Conservation (phyloP, 2,329 filamentous ascomycete genomes). For the Xylariales sp. region DNA sequence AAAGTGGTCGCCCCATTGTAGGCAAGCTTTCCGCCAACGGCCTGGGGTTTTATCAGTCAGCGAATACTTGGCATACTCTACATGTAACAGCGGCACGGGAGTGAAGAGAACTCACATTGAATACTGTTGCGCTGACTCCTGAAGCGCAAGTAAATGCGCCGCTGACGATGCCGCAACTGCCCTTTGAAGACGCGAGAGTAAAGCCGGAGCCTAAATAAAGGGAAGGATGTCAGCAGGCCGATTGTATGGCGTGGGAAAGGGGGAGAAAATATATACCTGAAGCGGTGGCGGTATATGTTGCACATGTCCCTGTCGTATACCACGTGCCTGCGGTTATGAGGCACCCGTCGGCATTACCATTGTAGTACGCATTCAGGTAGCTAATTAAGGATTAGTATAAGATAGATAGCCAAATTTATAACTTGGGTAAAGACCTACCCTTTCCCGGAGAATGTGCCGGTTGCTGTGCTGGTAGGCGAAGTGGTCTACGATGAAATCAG, state of each 20-base stretch:
- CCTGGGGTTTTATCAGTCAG: conserved; percentile 16
- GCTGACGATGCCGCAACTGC: conserved; percentile 65
- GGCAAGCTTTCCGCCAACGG: conserved; percentile 37
- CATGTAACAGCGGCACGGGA: neutral
- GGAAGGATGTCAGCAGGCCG: neutral
- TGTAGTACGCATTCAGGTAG: conserved; percentile 66
- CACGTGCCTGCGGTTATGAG: conserved; percentile 74
- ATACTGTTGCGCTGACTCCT: conserved; percentile 49
- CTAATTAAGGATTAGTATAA: conserved; percentile 45
- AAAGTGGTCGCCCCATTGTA: conserved; percentile 37
- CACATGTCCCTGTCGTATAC: conserved; percentile 75
- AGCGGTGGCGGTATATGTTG: conserved; percentile 68
- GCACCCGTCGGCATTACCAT: conserved; percentile 67
- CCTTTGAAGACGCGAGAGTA: conserved; percentile 69
- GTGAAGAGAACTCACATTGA: conserved; percentile 31
- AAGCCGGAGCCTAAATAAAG: conserved; percentile 56
- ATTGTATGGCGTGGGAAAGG: neutral
- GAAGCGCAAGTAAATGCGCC: conserved; percentile 67
- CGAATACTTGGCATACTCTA: accelerated
- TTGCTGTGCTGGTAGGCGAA: conserved; percentile 53
- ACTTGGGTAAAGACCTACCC: conserved; percentile 46
- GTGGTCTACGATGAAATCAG: conserved; percentile 39
- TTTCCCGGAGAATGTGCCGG: conserved; percentile 59
- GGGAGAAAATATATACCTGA: conserved; percentile 41
- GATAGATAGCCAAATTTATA: neutral